phyloP scores from a whole-genome alignment of 257 asterid genomes.

The Rhazya stricta region DNA sequence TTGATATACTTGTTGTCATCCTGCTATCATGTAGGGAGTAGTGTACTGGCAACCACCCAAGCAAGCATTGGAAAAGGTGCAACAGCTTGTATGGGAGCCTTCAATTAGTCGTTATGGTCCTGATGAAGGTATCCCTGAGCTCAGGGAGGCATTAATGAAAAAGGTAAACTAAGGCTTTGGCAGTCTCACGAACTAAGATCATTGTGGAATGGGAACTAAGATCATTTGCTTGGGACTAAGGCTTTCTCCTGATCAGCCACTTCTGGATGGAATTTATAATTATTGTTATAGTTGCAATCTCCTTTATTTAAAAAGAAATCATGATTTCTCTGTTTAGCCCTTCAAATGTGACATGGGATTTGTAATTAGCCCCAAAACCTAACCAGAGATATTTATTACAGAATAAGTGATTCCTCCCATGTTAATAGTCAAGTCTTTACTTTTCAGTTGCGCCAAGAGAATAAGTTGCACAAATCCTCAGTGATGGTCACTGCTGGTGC shows the following conservation, averaged over 20 bases:
- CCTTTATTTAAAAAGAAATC: background rate
- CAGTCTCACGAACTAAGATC: background rate
- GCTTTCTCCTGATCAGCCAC: too few relatives aligned
- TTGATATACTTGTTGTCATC: background rate
- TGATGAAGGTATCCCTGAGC: slow-evolving; percentile 94
- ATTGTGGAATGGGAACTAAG: slow-evolving; percentile 6
- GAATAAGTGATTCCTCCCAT: slow-evolving; percentile 1
- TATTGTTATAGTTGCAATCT: too few relatives aligned
- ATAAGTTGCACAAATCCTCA: slow-evolving; percentile 65
- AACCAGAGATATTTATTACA: background rate
- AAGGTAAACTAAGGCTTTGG: slow-evolving; percentile 44
- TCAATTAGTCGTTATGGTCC: slow-evolving; percentile 85
- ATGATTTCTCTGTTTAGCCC: background rate
- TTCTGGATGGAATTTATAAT: background rate
- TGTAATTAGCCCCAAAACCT: background rate
- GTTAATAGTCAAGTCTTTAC: slow-evolving; percentile 11
- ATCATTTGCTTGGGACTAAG: too few relatives aligned
- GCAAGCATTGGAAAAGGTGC: slow-evolving; percentile 70
- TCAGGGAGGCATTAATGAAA: slow-evolving; percentile 63
- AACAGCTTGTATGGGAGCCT: slow-evolving; percentile 76
- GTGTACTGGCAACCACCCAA: slow-evolving; percentile 97
- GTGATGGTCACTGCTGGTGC: slow-evolving; percentile 99
- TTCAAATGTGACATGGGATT: background rate
- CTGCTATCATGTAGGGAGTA: slow-evolving; percentile 57
- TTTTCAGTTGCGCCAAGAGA: slow-evolving; percentile 64